A percentile compares a stretch with the other conserved stretches of the same genome.
Conservation (phyloP, 75 land plant genomes). For the Selaginella tamariscina region DNA sequence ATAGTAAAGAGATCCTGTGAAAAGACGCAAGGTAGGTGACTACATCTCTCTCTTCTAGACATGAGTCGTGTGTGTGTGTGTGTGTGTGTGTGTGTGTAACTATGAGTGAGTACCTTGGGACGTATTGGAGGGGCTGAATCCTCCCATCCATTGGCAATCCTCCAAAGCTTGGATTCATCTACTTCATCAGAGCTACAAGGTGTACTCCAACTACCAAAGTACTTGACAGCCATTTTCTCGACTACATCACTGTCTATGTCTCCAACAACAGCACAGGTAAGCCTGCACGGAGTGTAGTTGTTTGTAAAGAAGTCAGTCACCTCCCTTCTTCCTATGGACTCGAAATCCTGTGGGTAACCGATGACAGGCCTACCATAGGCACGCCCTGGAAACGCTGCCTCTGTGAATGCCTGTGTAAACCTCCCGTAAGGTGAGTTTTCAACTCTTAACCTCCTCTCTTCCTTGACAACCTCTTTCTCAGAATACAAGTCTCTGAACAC, state of each 20-base stretch:
- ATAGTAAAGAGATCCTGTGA: not conserved
- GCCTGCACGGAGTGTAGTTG: constrained; percentile 11
- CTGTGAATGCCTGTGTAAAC: constrained; percentile 19
- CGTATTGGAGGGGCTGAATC: not conserved
- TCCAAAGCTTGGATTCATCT: constrained; percentile 3
- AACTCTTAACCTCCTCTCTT: constrained; percentile 20
- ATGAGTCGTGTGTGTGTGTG: too few species aligned
- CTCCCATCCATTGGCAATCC: constrained; percentile 14
- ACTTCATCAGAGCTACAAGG: not conserved
- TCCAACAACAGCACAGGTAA: constrained; percentile 29
- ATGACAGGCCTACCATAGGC: constrained; percentile 23
- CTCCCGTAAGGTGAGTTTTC: constrained; percentile 19
- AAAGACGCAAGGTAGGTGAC: too few species aligned
- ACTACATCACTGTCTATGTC: constrained; percentile 18
- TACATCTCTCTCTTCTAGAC: too few species aligned
- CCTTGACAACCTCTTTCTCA: constrained; percentile 24
- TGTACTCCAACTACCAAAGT: constrained; percentile 17
- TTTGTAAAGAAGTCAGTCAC: constrained; percentile 16
- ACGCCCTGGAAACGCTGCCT: constrained; percentile 16
- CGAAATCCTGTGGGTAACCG: constrained; percentile 21
- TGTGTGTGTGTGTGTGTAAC: too few species aligned
- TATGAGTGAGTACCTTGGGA: too few species aligned
- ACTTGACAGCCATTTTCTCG: constrained; percentile 9
- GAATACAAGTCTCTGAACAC: constrained; percentile 22
- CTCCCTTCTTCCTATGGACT: constrained; percentile 19